Evolutionary conservation across 345 rosid genomes (phyloP).

Genomic region (Camelina laxa): DNA sequence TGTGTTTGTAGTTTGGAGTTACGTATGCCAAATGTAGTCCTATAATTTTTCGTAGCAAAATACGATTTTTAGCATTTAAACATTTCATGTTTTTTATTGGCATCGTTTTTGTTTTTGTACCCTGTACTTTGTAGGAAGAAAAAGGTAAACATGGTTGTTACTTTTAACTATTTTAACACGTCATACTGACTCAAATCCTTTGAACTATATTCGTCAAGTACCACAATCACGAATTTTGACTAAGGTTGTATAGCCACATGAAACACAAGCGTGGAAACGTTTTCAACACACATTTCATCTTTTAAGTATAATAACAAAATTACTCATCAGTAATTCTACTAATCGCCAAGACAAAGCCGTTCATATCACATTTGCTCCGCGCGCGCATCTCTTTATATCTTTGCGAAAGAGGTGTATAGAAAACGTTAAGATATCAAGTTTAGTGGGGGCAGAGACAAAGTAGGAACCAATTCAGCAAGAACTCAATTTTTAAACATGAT

Average conservation of each 20-base stretch:
- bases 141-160: background rate
- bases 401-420: background rate
- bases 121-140: background rate
- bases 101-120: background rate
- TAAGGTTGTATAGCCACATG: background rate
- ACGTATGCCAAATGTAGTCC: background rate
- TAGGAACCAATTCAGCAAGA: constrained; percentile 8
- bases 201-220: background rate
- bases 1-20: background rate
- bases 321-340: background rate
- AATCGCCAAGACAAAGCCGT: background rate
- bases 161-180: background rate
- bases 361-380: background rate
- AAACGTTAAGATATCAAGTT: background rate
- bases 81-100: background rate
- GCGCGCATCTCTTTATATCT: background rate
- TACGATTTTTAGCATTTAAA: background rate
- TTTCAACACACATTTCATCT: background rate
- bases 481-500: background rate
- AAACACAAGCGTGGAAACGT: background rate
- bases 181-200: background rate
- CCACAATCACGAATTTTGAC: background rate
- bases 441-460: constrained; percentile 20
- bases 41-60: background rate
- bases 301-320: background rate